Base-by-base conservation (phyloP, 1,284 basidiomycete species). In the Pholiota adiposa region DNA sequence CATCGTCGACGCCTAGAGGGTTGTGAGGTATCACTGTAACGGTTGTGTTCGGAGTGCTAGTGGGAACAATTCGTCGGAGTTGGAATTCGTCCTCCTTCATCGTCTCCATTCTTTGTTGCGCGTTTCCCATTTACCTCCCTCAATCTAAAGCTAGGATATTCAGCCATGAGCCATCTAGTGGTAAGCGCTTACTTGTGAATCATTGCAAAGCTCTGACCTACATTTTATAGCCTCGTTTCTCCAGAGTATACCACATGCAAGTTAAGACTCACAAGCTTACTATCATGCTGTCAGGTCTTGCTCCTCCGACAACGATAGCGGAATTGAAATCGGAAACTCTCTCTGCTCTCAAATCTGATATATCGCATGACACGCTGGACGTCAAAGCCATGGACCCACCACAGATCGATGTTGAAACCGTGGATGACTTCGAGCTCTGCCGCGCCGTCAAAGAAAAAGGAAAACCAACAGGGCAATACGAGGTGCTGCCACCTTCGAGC, bases 181-280 rank as follows among this genome's bases (percentile, higher is more conserved):
- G 54, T 56, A 18, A 21, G 31, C n/a, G 1, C 14, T 40, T 6
- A 27, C 16, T 18, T 11, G 4, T 18, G 12, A n/a, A 14, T 41
- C 40, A 14, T 29, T n/a, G 11, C 1, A 33, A 27, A 21, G 14
- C 34, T 12, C 4, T 48, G 29, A 23, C 27, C 48, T 16, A 5
- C 2, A 11, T 18, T 16, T 27, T 14, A 56, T 56, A 82, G 82
- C 79, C 79, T 29, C 71, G 73, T 60, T 54, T 71, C 11, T 70
- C 70, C 46, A 90, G 87, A 73, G 76, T 83, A 50, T 85, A 86
- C 72, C 84, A 89, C 49, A 69, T 92, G 18, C 77, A 84, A 25
- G 70, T 92, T 63, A 90, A 89, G 67, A 88, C 88, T 0, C 88
- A 91, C 75, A 89, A 83, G 65, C 74, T 88, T 54, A 86, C 86